Conservation (phyloP, 805 yeast species). For the Ogataea zsoltii region DNA sequence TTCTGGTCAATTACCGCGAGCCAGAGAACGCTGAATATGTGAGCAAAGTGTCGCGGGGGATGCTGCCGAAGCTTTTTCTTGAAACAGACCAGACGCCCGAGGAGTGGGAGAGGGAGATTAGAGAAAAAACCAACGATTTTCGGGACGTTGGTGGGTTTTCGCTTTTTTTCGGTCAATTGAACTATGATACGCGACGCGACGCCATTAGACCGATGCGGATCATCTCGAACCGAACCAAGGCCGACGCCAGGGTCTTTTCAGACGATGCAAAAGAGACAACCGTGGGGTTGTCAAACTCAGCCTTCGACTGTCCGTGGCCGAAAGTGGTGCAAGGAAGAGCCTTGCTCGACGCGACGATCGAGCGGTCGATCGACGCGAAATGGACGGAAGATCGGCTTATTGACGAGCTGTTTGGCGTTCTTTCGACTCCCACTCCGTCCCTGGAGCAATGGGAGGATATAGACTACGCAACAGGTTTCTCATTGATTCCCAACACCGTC, state of each 20-base stretch:
- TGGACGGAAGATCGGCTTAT: slow-evolving; percentile 42
- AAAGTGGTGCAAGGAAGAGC: slow-evolving; percentile 66
- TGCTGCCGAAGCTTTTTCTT: slow-evolving; percentile 42
- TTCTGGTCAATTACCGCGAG: slow-evolving; percentile 75
- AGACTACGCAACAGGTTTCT: slow-evolving; percentile 33
- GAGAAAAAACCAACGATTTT: slow-evolving; percentile 29
- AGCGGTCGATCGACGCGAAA: slow-evolving; percentile 18
- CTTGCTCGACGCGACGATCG: slow-evolving; percentile 50
- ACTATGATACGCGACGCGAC: slow-evolving; percentile 25
- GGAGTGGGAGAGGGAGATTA: slow-evolving; percentile 46
- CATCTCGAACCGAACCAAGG: slow-evolving; percentile 50
- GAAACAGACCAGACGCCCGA: slow-evolving; percentile 34
- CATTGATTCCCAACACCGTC: slow-evolving; percentile 55
- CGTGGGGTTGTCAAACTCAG: slow-evolving; percentile 69
- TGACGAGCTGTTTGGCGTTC: slow-evolving; percentile 51
- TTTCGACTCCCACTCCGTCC: slow-evolving; percentile 44
- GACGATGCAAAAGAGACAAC: slow-evolving; percentile 24
- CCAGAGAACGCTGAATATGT: slow-evolving; percentile 24
- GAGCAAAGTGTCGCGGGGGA: slow-evolving; percentile 44
- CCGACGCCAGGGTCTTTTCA: slow-evolving; percentile 20
- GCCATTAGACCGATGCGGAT: slow-evolving; percentile 41
- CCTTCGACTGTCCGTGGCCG: slow-evolving; percentile 70
- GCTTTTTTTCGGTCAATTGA: slow-evolving; percentile 54
- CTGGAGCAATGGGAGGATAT: slow-evolving; percentile 30
- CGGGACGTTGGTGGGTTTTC: slow-evolving; percentile 61